Conservation (phyloP, 306 rosid genomes). For the Quercus engelmannii region DNA sequence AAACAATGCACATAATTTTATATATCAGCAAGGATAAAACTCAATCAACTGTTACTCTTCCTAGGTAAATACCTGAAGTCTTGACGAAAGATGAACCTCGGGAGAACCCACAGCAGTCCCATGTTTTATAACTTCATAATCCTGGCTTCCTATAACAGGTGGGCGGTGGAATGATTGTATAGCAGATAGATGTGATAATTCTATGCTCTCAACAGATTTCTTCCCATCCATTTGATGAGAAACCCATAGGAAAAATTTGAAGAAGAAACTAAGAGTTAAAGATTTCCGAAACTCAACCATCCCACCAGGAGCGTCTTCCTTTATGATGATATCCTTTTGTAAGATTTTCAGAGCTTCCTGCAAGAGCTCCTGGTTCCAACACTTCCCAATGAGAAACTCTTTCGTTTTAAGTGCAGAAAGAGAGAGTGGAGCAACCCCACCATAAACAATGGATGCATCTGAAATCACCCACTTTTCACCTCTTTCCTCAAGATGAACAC, state of each 20-base stretch:
- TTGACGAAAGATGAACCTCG: constrained; percentile 89
- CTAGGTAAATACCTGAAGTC: constrained; percentile 64
- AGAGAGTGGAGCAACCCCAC: constrained; percentile 88
- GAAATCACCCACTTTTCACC: constrained; percentile 52
- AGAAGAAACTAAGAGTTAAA: constrained; percentile 77
- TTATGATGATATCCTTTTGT: constrained; percentile 55
- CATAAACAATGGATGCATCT: constrained; percentile 82
- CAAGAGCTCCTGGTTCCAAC: constrained; percentile 70
- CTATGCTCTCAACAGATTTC: constrained; percentile 38
- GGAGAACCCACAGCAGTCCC: constrained; percentile 94
- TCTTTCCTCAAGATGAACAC: constrained; percentile 61
- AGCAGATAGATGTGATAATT: constrained; percentile 73
- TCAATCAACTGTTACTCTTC: background rate
- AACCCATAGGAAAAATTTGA: constrained; percentile 91
- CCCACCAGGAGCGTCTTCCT: constrained; percentile 88
- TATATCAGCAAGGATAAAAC: background rate
- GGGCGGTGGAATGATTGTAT: constrained; percentile 78
- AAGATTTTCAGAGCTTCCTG: constrained; percentile 60
- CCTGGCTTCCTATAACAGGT: constrained; percentile 67
- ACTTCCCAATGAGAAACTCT: constrained; percentile 70
- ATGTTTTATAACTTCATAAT: constrained; percentile 71
- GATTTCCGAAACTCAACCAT: constrained; percentile 94
- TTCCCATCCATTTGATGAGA: constrained; percentile 65
- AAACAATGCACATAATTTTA: background rate
- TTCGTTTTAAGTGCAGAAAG: constrained; percentile 63